Evolutionary conservation across 257 asterid genomes (phyloP).

Genomic region (Nicotiana tomentosiformis): DNA sequence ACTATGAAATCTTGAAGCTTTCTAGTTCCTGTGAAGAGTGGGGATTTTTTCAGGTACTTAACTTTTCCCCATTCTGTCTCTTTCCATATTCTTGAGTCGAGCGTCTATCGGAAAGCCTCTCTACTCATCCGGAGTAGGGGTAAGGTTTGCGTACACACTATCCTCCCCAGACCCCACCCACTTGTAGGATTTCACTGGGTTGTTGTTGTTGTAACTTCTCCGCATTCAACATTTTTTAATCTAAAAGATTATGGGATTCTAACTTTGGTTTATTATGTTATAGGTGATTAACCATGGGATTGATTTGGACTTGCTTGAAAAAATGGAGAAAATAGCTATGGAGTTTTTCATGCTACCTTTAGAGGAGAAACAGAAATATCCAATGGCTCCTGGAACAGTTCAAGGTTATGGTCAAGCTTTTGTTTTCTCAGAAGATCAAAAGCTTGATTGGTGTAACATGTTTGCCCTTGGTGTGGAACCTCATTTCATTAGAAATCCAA

Average conservation of each 20-base stretch:
- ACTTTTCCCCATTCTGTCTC: not conserved
- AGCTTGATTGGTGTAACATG: conserved; percentile 97
- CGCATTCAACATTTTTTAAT: too few relatives aligned
- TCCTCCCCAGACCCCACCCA: too few relatives aligned
- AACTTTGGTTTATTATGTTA: not conserved
- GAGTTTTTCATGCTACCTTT: conserved; percentile 81
- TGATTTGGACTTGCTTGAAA: conserved; percentile 54
- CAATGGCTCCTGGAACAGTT: conserved; percentile 85
- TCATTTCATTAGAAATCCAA: conserved; percentile 48
- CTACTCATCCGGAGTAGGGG: too few relatives aligned
- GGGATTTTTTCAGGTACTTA: conserved; percentile 89
- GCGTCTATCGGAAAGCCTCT: too few relatives aligned
- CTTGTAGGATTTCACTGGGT: not conserved
- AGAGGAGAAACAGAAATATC: conserved; percentile 91
- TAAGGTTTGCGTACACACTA: too few relatives aligned
- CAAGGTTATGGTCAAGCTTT: conserved; percentile 99
- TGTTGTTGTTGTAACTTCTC: not conserved
- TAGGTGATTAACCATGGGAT: conserved; percentile 87
- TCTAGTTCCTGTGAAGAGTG: conserved; percentile 66
- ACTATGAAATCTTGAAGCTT: conserved; percentile 50
- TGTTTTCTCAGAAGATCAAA: conserved; percentile 89
- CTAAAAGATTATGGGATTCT: not conserved
- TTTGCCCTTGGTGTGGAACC: conserved; percentile 95
- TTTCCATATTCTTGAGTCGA: too few relatives aligned
- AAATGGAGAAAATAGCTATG: conserved; percentile 62